Evolutionary conservation across 2,329 filamentous ascomycete species (phyloP), one percentile per base, ranked within the genome.

Genomic region (Stemphylium beticola): DNA sequence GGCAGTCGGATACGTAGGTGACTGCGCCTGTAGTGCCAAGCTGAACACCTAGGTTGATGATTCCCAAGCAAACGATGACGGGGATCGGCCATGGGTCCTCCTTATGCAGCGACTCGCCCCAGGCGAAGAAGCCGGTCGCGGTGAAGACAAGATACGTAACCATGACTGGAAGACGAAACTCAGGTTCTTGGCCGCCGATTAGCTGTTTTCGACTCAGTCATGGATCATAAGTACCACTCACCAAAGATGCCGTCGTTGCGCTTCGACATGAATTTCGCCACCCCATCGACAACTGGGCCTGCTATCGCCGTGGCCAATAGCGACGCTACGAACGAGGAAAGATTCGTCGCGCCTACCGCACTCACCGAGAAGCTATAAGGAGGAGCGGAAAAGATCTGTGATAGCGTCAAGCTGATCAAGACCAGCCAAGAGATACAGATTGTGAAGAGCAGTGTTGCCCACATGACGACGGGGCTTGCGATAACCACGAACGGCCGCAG

Each of bases 371-470:
- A 68, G 29, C 52, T 68, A 42, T 68, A 68, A 2, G 64, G 65
- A 4, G 65, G 65, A 0, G 64, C 64, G 2, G 64, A 66, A 46
- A 68, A 66, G 11, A 68, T 68, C 17, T 68, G 65, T 24, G 65
- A 68, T 8, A 68, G 41, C 4, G 65, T 68, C 26, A 66, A 62
- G 6, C 62, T 66, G 34, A 68, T 68, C 26, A 65, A 50, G 2
- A 68, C 64, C 1, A 68, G 62, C 65, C 65, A 68, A n/a, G 64
- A 66, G n/a, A 68, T 64, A 37, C 64, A 65, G 17, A 63, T 62
- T 0, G 65, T 68, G 49, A 66, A 68, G 5, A 66, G 49, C 17
- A 68, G 47, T 9, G 64, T 66, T 2, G 62, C 65, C 64, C 64
- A 68, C 47, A 61, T 57, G 11, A 68, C 65, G 4, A 63, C 57